Base-by-base conservation (phyloP, 2,329 filamentous ascomycete genomes). In the Nothopassalora personata region DNA sequence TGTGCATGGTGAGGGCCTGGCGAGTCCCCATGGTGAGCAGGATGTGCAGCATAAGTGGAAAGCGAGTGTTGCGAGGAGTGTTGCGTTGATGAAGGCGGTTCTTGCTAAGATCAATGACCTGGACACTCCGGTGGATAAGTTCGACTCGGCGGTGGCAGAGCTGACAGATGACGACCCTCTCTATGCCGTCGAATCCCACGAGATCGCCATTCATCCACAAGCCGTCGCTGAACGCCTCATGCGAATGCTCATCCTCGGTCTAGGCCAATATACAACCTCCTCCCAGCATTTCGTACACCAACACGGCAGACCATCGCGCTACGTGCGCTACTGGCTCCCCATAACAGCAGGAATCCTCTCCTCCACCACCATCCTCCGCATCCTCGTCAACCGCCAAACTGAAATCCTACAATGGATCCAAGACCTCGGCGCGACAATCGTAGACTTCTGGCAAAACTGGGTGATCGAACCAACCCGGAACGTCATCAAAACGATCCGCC, bases 381-480 rank as follows among this genome's bases (percentile, higher is more conserved):
- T 97, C 39, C 75, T 95, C 31, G 80, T 89, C 60, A 90, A 87
- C 70, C 83, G 86, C 54, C 85, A 85, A 67, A 87, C 88, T 19
- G 89, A 93, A 65, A 87, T 99, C 19, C 65, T 90, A 28, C 81
- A 85, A 50, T 97, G 92, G 91, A 79, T 96, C 48, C 80, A 82
- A 36, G 89, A 94, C 64, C 76, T 96, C 28, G 93, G 91, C 7
- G 78, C 79, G 1, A 99, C 94, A 0, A 77, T 86, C 0, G 82
- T 89, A 56, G 93, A 96, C 73, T 99, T 99, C 72, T 97, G 92
- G 89, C 81, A 86, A 60, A 99, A 99, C 73, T 99, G 94, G 94
- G 88, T 99, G 3, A 79, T 99, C 10, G 88, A 96, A 64, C 94
- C 94, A 0, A 81, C 86, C 0, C 85, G 85, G 67, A 93, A 91